phyloP scores from a whole-genome alignment of 495 filamentous ascomycete species.

The Aspergillus carlsbadensis region DNA sequence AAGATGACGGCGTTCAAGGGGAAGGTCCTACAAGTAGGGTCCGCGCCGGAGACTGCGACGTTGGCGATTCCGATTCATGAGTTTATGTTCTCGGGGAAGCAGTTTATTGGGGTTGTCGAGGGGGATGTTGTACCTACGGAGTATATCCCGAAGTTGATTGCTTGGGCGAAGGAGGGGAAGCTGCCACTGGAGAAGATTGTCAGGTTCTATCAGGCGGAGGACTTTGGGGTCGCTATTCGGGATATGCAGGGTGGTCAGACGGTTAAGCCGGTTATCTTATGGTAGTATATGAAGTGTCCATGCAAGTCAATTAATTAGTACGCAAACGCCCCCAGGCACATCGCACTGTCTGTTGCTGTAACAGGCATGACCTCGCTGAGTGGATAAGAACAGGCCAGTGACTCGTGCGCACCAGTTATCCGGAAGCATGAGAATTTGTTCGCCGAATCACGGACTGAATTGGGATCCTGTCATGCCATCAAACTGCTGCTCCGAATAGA shows the following conservation, averaged over 20 bases:
- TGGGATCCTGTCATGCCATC: too few species aligned
- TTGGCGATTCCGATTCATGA: slow-evolving; percentile 17
- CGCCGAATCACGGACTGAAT: too few species aligned
- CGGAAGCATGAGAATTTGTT: too few species aligned
- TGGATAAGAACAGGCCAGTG: too few species aligned
- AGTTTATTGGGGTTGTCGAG: slow-evolving; percentile 20
- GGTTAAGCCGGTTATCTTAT: neutral
- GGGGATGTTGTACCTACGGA: slow-evolving; percentile 18
- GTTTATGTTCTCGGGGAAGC: slow-evolving; percentile 21
- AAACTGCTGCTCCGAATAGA: too few species aligned
- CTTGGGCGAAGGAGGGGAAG: slow-evolving; percentile 27
- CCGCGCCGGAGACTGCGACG: slow-evolving; percentile 9
- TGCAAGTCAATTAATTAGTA: neutral
- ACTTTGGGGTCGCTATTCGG: slow-evolving; percentile 45
- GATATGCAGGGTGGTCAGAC: neutral
- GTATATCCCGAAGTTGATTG: slow-evolving; percentile 33
- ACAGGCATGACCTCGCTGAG: too few species aligned
- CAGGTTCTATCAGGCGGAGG: slow-evolving; percentile 39
- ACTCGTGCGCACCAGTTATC: too few species aligned
- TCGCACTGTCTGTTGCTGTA: too few species aligned
- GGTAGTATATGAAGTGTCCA: neutral
- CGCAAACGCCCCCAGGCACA: too few species aligned
- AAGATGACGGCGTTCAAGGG: slow-evolving; percentile 19
- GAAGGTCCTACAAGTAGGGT: slow-evolving; percentile 14
- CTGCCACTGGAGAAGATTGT: slow-evolving; percentile 26